phyloP scores from a whole-genome alignment of 495 filamentous ascomycete species.

The Penicillium lividum region DNA sequence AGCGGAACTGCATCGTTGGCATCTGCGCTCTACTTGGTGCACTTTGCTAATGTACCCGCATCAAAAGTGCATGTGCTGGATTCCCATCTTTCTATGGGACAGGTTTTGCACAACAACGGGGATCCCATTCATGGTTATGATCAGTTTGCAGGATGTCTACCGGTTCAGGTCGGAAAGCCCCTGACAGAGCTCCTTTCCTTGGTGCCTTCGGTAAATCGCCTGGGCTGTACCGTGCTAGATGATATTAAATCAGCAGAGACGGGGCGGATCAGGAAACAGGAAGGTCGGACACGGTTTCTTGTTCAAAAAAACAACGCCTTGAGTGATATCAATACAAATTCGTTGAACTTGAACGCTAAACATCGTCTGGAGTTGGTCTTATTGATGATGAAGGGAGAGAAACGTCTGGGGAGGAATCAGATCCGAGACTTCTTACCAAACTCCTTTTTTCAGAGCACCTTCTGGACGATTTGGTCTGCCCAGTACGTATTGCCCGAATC shows the following conservation, averaged over 20 bases:
- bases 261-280: not conserved
- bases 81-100: slow-evolving; percentile 4
- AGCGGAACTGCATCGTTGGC: slow-evolving; percentile 15
- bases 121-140: slow-evolving; percentile 13
- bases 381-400: slow-evolving; percentile 16
- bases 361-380: slow-evolving; percentile 1
- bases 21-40: slow-evolving; percentile 12
- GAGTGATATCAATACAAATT: slow-evolving; percentile 1
- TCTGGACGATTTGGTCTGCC: slow-evolving; percentile 19
- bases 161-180: slow-evolving; percentile 6
- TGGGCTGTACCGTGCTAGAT: not conserved
- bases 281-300: not conserved
- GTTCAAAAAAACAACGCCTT: slow-evolving; percentile 3
- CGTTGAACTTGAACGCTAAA: slow-evolving; percentile 8
- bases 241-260: not conserved
- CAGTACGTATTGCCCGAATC: slow-evolving; percentile 9
- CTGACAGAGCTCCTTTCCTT: slow-evolving; percentile 8
- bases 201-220: slow-evolving; percentile 6
- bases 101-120: slow-evolving; percentile 6
- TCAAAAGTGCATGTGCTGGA: slow-evolving; percentile 12
- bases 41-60: slow-evolving; percentile 8
- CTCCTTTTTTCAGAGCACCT: slow-evolving; percentile 15
- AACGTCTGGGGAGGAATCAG: slow-evolving; percentile 5
- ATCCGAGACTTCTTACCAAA: slow-evolving; percentile 11
- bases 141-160: slow-evolving; percentile 13